Percentiles rank a stretch among this genome's conserved stretches.
phyloP scores from a whole-genome alignment of 2,329 filamentous ascomycete species.

The Cercospora sesami region DNA sequence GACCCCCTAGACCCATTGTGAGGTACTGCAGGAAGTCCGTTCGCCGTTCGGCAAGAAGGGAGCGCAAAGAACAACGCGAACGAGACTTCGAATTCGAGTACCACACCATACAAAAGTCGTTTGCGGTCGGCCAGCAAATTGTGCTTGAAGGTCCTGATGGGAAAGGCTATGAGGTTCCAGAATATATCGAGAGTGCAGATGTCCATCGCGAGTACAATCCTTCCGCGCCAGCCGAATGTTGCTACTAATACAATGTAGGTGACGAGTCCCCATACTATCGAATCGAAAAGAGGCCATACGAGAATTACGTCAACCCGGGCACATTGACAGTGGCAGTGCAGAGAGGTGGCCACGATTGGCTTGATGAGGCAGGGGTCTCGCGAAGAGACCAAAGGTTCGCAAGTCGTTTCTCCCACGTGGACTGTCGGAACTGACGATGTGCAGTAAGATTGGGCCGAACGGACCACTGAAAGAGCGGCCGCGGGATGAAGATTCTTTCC shows the following conservation, averaged over 20 bases:
- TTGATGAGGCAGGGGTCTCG: not conserved
- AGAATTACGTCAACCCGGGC: not conserved
- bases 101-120: not conserved
- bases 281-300: not conserved
- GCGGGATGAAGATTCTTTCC: not conserved
- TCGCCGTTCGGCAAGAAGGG: not conserved
- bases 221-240: not conserved
- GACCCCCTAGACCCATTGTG: no score
- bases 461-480: not conserved
- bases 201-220: not conserved
- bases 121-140: not conserved
- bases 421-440: not conserved
- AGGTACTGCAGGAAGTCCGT: no score
- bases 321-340: not conserved
- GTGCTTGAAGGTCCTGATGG: not conserved
- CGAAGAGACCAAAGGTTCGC: not conserved
- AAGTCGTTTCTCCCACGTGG: not conserved
- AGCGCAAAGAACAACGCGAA: not conserved
- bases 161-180: not conserved
- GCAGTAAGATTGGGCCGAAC: not conserved
- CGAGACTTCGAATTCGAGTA: not conserved
- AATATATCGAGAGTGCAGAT: not conserved
- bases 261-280: not conserved
- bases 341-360: not conserved
- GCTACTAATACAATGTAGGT: not conserved